Conservation (phyloP, 257 asterid genomes). For the Osmanthus fragrans region DNA sequence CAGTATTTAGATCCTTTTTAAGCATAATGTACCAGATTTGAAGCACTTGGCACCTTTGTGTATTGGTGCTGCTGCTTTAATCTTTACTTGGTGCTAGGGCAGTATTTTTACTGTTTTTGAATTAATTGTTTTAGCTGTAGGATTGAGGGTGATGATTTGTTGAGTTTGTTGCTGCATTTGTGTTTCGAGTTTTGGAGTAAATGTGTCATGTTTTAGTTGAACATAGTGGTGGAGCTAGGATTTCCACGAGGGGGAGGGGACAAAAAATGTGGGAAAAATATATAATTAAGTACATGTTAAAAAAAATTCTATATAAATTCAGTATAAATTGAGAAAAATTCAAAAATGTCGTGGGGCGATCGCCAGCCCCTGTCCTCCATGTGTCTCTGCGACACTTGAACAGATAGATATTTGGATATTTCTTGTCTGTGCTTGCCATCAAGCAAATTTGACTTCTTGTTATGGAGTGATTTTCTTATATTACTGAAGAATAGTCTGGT, state of each 20-base stretch:
- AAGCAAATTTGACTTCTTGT: neutral
- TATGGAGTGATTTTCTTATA: neutral
- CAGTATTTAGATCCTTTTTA: neutral
- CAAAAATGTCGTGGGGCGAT: too few species aligned
- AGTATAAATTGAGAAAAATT: too few species aligned
- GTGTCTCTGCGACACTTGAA: neutral
- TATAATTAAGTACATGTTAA: too few species aligned
- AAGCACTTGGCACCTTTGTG: neutral
- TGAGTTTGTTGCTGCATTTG: neutral
- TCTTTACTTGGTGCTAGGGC: neutral
- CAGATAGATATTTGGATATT: neutral
- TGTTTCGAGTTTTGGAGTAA: neutral
- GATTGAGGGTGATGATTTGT: neutral
- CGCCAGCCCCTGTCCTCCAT: too few species aligned
- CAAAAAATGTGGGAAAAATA: too few species aligned
- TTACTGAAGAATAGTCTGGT: too few species aligned
- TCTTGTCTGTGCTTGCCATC: neutral
- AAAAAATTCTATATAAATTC: too few species aligned
- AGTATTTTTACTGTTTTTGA: neutral
- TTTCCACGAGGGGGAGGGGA: too few species aligned
- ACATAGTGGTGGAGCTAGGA: too few species aligned
- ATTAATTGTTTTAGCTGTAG: neutral
- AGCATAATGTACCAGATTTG: neutral
- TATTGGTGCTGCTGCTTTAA: neutral
- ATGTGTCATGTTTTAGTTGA: neutral